Base-by-base conservation (phyloP, 1,284 basidiomycete species). In the Somion occarium region DNA sequence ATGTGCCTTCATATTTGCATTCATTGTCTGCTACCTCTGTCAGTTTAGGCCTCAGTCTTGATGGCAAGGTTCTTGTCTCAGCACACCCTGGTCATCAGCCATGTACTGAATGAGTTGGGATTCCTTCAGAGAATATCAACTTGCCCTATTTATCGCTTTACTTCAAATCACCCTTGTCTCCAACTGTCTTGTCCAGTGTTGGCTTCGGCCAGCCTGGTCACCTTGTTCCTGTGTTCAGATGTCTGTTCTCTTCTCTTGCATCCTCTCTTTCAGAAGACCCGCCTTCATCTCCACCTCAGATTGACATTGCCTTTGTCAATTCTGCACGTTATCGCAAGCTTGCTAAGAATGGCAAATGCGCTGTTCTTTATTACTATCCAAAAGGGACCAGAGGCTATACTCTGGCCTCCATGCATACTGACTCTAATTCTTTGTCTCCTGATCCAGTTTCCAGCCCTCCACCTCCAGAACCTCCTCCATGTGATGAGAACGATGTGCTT, bases 1-100 rank as follows among this genome's bases (percentile, higher is more conserved):
- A 24, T 19, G 38, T 39, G 4, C 43, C 20, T 1, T 7, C 34
- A 2, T 20, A 24, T 11, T 38, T 47, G 27, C 44, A 50, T 39
- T 38, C 50, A 30, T 23, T 18, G 15, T 22, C 15, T 41, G 24
- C 25, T 7, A 47, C 55, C 3, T 9, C 41, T 20, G 27, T 57
- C 12, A 52, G 55, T 46, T 39, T 58, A 54, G 56, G 52, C 56
- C 38, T 58, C 18, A 52, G 56, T 57, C 58, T 60, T 18, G 39
- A 46, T 38, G 41, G 55, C 49, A 46, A 30, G 11, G 37, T 38
- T 26, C 44, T 49, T 42, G 26, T 38, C n/a, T 11, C 34, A n/a
- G n/a, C n/a, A n/a, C n/a, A n/a, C n/a, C n/a, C n/a, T n/a, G n/a
- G n/a, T 37, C 11, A 9, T 37, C 9, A 9, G 34, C 34, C 41